Evolutionary conservation across 495 filamentous ascomycete species (phyloP).

Genomic region (Aspergillus homomorphus): DNA sequence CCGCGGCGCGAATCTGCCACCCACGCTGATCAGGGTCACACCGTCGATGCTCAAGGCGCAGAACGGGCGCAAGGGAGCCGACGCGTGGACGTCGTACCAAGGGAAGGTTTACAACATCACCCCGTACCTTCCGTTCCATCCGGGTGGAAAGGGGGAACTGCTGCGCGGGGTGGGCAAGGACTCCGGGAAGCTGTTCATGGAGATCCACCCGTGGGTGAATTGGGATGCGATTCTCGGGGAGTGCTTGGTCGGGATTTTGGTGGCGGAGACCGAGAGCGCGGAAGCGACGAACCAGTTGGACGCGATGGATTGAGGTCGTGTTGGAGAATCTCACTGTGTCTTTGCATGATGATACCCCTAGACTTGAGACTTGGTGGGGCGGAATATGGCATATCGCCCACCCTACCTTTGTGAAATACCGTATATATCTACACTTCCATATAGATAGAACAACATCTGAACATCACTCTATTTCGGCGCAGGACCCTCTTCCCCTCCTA

Average conservation of each 20-base stretch:
- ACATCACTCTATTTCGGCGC: no score
- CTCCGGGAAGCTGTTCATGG: constrained; percentile 74
- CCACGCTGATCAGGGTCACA: constrained; percentile 61
- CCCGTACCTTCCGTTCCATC: constrained; percentile 87
- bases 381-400: no score
- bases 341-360: not conserved
- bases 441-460: no score
- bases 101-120: constrained; percentile 92
- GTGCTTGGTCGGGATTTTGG: constrained; percentile 82
- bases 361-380: not conserved
- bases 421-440: no score
- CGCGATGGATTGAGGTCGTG: constrained; percentile 61
- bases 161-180: constrained; percentile 71
- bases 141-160: constrained; percentile 84
- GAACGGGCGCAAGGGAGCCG: constrained; percentile 74
- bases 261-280: constrained; percentile 65
- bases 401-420: no score
- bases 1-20: constrained; percentile 53
- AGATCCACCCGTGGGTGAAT: constrained; percentile 97
- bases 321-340: not conserved
- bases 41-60: constrained; percentile 71
- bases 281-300: constrained; percentile 52
- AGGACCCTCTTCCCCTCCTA: no score
- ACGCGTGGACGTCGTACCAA: constrained; percentile 84
- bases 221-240: constrained; percentile 89